phyloP scores from a whole-genome alignment of 2,329 filamentous ascomycete species.

The Talaromyces sp. region DNA sequence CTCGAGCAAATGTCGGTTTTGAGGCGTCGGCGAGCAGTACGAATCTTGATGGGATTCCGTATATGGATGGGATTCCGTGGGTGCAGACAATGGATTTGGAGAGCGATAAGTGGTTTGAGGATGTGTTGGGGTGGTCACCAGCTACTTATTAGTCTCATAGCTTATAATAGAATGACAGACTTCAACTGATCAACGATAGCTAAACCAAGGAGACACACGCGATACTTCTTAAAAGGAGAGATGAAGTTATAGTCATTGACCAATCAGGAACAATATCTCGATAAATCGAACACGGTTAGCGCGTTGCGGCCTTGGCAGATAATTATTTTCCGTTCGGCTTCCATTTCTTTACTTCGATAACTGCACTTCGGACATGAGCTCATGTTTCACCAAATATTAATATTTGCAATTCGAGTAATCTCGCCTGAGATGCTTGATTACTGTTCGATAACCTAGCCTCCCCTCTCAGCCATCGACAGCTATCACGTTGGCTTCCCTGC shows the following conservation, averaged over 20 bases:
- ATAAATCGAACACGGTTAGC: not conserved
- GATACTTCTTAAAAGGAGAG: not conserved
- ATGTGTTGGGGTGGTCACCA: constrained; percentile 11
- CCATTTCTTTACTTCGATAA: not conserved
- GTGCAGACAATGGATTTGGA: constrained; percentile 31
- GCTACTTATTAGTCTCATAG: not conserved
- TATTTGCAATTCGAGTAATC: not conserved
- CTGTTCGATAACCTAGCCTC: not conserved
- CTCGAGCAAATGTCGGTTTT: not conserved
- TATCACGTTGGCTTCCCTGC: constrained; percentile 39
- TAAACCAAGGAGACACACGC: not conserved
- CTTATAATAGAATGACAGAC: too few relatives aligned
- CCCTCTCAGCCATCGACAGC: constrained; percentile 7
- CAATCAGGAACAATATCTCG: not conserved
- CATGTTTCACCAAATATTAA: not conserved
- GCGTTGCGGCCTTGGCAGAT: not conserved
- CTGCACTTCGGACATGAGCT: too few relatives aligned
- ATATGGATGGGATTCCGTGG: constrained; percentile 28
- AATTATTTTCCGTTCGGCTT: not conserved
- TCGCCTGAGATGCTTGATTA: constrained; percentile 4
- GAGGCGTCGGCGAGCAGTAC: constrained; percentile 1
- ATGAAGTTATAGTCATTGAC: not conserved
- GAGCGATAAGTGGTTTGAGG: constrained; percentile 23
- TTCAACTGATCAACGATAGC: too few relatives aligned
- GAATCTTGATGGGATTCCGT: constrained; percentile 19